These are phyloP conservation scores for Glarea lozoyensis DNA, from an alignment of 495 filamentous ascomycete genomes.

Conservation along the genomic window DNA sequence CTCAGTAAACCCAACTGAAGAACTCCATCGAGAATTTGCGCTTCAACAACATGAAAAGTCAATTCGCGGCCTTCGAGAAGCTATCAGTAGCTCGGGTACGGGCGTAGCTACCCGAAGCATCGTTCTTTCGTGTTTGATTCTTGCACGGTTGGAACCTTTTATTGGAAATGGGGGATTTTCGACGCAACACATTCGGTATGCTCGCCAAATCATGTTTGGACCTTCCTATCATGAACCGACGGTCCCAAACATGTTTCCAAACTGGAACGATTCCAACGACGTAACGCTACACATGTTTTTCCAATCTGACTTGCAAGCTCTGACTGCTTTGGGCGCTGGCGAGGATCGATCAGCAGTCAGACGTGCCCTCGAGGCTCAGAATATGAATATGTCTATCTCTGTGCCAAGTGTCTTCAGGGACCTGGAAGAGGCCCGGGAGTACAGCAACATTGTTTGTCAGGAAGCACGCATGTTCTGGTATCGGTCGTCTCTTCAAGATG, in stretches of 20 bases:
- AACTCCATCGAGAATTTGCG: slow-evolving; percentile 11
- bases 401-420: slow-evolving; percentile 1
- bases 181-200: slow-evolving; percentile 12
- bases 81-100: not conserved
- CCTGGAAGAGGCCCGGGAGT: slow-evolving; percentile 6
- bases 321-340: slow-evolving; percentile 6
- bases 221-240: not conserved
- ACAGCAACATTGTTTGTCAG: not conserved
- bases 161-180: slow-evolving; percentile 12
- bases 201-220: slow-evolving; percentile 3
- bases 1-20: slow-evolving; percentile 3
- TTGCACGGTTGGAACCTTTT: slow-evolving; percentile 13
- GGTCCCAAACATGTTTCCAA: not conserved
- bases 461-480: not conserved
- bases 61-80: slow-evolving; percentile 9
- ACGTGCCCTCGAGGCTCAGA: slow-evolving; percentile 1
- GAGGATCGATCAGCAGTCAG: slow-evolving; percentile 5
- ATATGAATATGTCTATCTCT: not conserved
- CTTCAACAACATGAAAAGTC: slow-evolving; percentile 16
- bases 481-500: not conserved
- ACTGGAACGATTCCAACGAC: not conserved
- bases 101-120: not conserved
- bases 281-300: slow-evolving; percentile 3
- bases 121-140: slow-evolving; percentile 10
- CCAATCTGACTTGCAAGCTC: slow-evolving; percentile 9